Evolutionary conservation across 441 rosid species (phyloP), one percentile per base, ranked within the genome.

Genomic region (Euphorbia celastroides): DNA sequence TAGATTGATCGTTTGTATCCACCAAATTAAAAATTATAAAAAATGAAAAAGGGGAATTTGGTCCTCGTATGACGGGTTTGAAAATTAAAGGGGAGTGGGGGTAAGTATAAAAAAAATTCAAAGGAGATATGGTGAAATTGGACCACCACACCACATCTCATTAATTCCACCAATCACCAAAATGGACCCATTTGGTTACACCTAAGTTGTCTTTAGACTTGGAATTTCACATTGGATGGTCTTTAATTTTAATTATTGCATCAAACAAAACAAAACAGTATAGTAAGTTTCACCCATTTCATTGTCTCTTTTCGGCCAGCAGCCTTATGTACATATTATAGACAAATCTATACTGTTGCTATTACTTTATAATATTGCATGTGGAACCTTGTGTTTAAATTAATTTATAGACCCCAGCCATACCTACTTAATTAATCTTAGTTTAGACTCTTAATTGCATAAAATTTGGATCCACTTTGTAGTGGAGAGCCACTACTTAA

Each of bases 241-340:
- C 34, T 27, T 28, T 3, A n/a, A n/a, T 5, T 57, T 12, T 28
- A 57, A 7, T 57, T 16, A 44, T 44, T 44, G 16, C 17, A 13
- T 2, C n/a, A 44, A 13, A 44, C 50, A 13, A n/a, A n/a, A n/a
- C n/a, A n/a, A n/a, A n/a, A n/a, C n/a, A n/a, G n/a, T n/a, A n/a
- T 1, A 12, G 2, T 44, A 12, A 38, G 14, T 16, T 38, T 38
- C 44, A 38, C 12, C 44, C 44, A 2, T 38, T 44, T 44, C 13
- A 4, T 60, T 64, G 77, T 75, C 76, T 52, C 32, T 60, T 64
- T 61, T 61, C 28, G 28, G 20, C 55, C 61, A 64, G 69, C 79
- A 68, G 71, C 77, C 72, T 69, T 30, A 11, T 60, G 42, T 26
- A 60, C 7, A 23, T 59, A 19, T 32, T 19, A 34, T 32, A n/a